Evolutionary conservation across 2,329 filamentous ascomycete genomes (phyloP).

Genomic region (Penicillium sp.): DNA sequence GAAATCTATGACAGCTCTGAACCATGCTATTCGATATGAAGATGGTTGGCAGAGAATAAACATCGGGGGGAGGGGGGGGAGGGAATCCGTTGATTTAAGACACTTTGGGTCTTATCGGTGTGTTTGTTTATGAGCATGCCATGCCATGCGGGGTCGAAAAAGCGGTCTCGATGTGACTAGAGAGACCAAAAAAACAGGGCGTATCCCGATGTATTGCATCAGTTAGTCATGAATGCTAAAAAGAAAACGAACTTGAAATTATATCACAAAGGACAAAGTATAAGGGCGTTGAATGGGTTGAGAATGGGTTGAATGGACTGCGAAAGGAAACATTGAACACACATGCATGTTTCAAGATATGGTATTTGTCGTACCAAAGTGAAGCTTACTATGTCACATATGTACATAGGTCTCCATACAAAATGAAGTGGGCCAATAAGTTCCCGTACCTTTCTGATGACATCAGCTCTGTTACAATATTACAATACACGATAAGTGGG

Average conservation of each 20-base stretch:
- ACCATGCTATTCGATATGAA: not conserved
- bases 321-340: too few relatives aligned
- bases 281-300: not conserved
- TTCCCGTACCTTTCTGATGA: not conserved
- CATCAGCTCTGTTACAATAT: not conserved
- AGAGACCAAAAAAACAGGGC: not conserved
- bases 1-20: not conserved
- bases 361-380: not conserved
- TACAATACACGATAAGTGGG: not conserved
- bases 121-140: not conserved
- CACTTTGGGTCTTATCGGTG: not conserved
- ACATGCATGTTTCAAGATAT: not conserved
- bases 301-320: too few relatives aligned
- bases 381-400: too few relatives aligned
- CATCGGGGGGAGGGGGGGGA: not conserved
- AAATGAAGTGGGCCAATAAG: not conserved
- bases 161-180: conserved; percentile 4
- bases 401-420: not conserved
- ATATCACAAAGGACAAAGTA: not conserved
- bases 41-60: not conserved
- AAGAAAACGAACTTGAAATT: too few relatives aligned
- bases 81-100: not conserved
- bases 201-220: not conserved
- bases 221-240: not conserved
- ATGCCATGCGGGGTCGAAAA: conserved; percentile 6